Percentiles rank a stretch among this genome's conserved stretches.
Evolutionary conservation across 306 rosid genomes (phyloP).

Genomic region (Trifolium subterraneum): DNA sequence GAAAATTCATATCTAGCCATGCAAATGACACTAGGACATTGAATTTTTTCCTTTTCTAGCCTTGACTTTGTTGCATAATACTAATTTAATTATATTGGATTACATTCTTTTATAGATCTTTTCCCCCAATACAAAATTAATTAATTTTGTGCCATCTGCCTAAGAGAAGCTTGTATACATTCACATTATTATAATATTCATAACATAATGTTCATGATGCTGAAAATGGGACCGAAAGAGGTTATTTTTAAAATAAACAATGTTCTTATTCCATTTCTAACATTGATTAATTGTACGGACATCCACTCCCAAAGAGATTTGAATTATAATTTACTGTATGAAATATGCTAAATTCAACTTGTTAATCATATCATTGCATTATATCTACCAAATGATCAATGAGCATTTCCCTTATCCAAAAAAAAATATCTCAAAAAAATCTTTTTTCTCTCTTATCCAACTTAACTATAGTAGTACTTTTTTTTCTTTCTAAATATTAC

Average conservation of each 20-base stretch:
- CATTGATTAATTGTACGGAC: constrained; percentile 40
- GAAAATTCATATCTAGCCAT: neutral
- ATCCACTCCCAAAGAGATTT: constrained; percentile 39
- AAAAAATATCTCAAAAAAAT: constrained; percentile 71
- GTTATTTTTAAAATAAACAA: constrained; percentile 32
- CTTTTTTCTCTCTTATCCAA: constrained; percentile 57
- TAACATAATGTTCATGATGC: constrained; percentile 51
- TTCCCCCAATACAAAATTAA: constrained; percentile 8
- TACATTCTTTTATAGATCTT: constrained; percentile 38
- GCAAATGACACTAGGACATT: constrained; percentile 38
- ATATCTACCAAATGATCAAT: constrained; percentile 64
- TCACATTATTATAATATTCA: neutral
- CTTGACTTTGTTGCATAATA: constrained; percentile 40
- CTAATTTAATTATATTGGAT: constrained; percentile 37
- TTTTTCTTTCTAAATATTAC: constrained; percentile 38
- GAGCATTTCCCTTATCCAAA: constrained; percentile 83
- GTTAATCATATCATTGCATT: constrained; percentile 52
- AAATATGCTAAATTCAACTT: constrained; percentile 63
- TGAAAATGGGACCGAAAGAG: constrained; percentile 53
- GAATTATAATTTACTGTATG: constrained; percentile 47
- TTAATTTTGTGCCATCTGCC: constrained; percentile 41
- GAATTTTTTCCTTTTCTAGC: neutral
- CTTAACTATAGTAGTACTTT: constrained; percentile 43
- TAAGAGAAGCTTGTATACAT: constrained; percentile 24
- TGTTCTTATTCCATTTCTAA: constrained; percentile 64